phyloP scores from a whole-genome alignment of 2,329 filamentous ascomycete species.

The Grosmannia penicillata region DNA sequence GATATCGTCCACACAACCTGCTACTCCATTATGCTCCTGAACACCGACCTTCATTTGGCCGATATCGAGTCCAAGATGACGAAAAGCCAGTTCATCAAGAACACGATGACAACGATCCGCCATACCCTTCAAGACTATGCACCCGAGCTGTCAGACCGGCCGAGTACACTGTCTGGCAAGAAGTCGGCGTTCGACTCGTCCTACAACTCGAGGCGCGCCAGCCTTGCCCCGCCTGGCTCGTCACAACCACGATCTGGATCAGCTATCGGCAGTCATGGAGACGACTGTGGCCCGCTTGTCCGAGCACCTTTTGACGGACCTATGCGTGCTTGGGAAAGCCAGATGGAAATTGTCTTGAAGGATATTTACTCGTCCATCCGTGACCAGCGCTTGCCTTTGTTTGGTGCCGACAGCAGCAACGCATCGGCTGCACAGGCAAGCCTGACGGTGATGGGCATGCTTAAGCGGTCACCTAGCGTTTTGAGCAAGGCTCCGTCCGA shows the following conservation, averaged over 20 bases:
- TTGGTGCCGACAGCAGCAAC: conserved; percentile 46
- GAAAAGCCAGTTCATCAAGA: conserved; percentile 83
- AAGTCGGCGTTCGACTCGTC: background rate
- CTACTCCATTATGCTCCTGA: conserved; percentile 88
- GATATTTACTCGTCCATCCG: conserved; percentile 85
- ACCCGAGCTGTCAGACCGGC: conserved; percentile 48
- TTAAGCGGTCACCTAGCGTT: conserved; percentile 79
- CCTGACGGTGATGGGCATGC: conserved; percentile 59
- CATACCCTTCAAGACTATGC: conserved; percentile 61
- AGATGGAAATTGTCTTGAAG: conserved; percentile 82
- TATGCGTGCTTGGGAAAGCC: conserved; percentile 69
- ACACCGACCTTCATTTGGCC: conserved; percentile 88
- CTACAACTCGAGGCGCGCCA: no score
- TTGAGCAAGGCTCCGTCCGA: conserved; percentile 90
- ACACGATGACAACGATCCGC: conserved; percentile 81
- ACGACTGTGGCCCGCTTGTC: conserved; percentile 59
- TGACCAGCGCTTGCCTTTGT: conserved; percentile 71
- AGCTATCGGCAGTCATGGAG: no score
- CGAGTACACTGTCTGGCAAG: conserved; percentile 35
- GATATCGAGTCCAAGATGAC: conserved; percentile 98
- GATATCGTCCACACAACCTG: conserved; percentile 96
- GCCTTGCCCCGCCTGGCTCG: conserved; percentile 30
- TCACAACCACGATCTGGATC: conserved; percentile 4
- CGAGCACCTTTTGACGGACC: conserved; percentile 61
- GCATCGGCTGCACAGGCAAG: conserved; percentile 35